A percentile compares a stretch with the other conserved stretches of the same genome.
phyloP scores from a whole-genome alignment of 1,284 basidiomycete genomes.

The Phenoliferia sp. region DNA sequence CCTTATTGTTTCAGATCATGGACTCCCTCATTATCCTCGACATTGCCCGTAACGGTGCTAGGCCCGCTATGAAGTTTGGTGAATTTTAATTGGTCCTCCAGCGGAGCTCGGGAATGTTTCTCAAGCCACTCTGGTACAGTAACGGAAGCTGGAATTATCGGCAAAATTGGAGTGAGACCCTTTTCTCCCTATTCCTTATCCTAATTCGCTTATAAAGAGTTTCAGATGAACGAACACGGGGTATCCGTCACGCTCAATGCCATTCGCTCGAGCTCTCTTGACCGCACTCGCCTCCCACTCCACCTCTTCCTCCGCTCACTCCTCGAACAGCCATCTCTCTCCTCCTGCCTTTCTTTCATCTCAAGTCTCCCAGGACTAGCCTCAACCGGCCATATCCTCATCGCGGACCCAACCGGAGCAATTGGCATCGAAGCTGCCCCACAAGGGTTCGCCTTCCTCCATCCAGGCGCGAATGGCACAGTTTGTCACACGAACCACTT shows the following conservation, averaged over 20 bases:
- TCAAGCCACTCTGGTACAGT: conserved; percentile 29
- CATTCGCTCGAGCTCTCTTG: conserved; percentile 39
- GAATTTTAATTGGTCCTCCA: background rate
- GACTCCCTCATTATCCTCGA: conserved; percentile 43
- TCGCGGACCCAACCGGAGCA: conserved; percentile 36
- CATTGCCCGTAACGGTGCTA: background rate
- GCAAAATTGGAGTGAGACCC: conserved; percentile 41
- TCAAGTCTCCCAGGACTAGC: conserved; percentile 34
- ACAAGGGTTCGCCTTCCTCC: conserved; percentile 1
- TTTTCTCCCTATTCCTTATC: background rate
- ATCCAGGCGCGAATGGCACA: conserved; percentile 31
- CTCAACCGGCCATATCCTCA: conserved; percentile 44
- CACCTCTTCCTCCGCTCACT: conserved; percentile 43
- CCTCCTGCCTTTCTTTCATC: background rate
- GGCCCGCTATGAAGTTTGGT: conserved; percentile 43
- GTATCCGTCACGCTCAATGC: conserved; percentile 46
- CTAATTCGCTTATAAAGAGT: background rate
- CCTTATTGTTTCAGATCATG: too few species aligned
- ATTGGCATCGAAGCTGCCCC: conserved; percentile 7
- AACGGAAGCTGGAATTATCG: conserved; percentile 46
- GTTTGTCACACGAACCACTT: conserved; percentile 46
- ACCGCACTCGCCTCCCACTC: conserved; percentile 37
- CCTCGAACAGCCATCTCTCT: conserved; percentile 36
- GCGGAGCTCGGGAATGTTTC: background rate
- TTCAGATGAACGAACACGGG: conserved; percentile 38